Evolutionary conservation across 2,329 filamentous ascomycete species (phyloP).

Genomic region (Botrytis medusae): DNA sequence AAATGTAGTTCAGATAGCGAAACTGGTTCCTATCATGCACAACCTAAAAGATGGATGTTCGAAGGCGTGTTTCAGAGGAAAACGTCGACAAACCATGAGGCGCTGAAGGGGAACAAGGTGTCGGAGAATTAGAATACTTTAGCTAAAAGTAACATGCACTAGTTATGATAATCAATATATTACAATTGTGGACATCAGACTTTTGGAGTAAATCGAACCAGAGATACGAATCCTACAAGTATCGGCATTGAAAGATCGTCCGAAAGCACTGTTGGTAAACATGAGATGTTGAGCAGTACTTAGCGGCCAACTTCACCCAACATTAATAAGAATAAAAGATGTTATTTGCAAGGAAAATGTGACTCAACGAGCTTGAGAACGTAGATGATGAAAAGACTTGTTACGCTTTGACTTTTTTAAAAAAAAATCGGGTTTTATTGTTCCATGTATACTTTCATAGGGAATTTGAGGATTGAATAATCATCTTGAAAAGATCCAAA

Average conservation of each 20-base stretch:
- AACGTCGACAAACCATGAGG: neutral
- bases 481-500: constrained; percentile 31
- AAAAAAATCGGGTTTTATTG: neutral
- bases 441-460: neutral
- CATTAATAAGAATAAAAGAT: neutral
- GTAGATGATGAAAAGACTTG: neutral
- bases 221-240: neutral
- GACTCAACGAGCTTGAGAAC: neutral
- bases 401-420: neutral
- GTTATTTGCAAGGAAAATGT: too few species aligned
- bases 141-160: neutral
- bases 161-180: neutral
- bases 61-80: neutral
- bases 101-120: neutral
- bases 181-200: neutral
- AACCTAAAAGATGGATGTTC: neutral
- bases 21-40: neutral
- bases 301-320: neutral
- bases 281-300: neutral
- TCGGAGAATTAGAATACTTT: neutral
- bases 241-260: neutral
- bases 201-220: neutral
- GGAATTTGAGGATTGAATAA: constrained; percentile 23
- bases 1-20: neutral
- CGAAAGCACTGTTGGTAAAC: neutral